Base-by-base conservation (phyloP, 257 asterid species). In the Lantana camara region DNA sequence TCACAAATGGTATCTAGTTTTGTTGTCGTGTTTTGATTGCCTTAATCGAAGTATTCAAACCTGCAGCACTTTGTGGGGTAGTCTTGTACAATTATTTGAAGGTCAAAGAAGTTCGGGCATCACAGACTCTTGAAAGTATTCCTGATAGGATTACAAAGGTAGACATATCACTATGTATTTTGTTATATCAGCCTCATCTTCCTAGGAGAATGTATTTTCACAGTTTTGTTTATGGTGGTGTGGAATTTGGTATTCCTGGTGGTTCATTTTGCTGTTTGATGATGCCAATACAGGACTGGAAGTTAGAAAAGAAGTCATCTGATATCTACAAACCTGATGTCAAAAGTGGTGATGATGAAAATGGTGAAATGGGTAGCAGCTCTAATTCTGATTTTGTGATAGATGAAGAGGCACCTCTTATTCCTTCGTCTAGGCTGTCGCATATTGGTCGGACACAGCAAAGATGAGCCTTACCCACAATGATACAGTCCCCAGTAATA, bases 261-360 rank as follows among this genome's bases (percentile, higher is more conserved):
- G 8, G 42, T 17, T 32, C 16, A 50, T n/a, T 11, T 40, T 30
- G 55, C 13, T 29, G 34, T 45, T 24, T 49, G 21, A 19, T 14
- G 14, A 14, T 29, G 19, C 49, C 19, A 4, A 40, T 42, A 23
- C 87, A 87, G 96, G 96, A 85, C 50, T 69, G 79, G 65, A 79
- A 85, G 81, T 67, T 87, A 73, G 93, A 85, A 63, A 87, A 85
- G 87, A 84, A 79, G 80, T 80, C 86, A n/a, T 87, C 96, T 19
- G 93, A 87, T 76, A 60, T 87, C 30, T 79, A 59, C 58, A 73
- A 21, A 55, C 77, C 88, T 10, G 85, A 84, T 55, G 67, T 46
- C 49, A 72, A 58, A 50, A 66, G 66, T 15, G 59, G 29, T 9
- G 72, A 61, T 42, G 66, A 56, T 46, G 68, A 62, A 27, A 27